Evolutionary conservation across 495 filamentous ascomycete genomes (phyloP), one percentile per base, ranked within the genome.

Genomic region (Trichoderma gamsii): DNA sequence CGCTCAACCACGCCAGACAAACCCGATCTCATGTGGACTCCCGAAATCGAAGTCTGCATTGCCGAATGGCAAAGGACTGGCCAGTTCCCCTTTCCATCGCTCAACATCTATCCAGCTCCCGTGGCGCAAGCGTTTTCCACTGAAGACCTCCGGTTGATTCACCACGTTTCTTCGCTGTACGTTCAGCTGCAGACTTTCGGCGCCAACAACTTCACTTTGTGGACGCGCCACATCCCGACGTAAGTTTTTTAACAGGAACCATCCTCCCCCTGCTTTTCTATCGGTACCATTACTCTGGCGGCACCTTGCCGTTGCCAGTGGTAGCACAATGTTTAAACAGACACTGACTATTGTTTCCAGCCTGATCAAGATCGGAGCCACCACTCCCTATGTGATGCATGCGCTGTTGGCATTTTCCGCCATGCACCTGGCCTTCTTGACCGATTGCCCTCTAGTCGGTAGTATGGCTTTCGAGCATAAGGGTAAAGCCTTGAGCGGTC

Each of bases 161-260:
- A 97, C 76, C 93, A 99, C 72, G 88, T 98, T 67, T 88, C 92
- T 64, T 89, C 88, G 11, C 90, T 97, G 67, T 92, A 91, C 66
- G 88, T 90, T 72, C 89, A 96, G 72, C 85, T 98, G 76, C 86
- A 88, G 72, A 84, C 85, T 46, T 88, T 88, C 16, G 89, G 89
- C 44, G 87, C 94, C 70, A 88, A 90, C 68, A 87, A 85, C 71
- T 92, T 93, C 74, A 93, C 92, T 46, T 82, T 95, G 44, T 99
- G 95, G 94, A 92, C 94, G 61, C 89, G 90, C 73, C 88, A 92
- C 74, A 91, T 98, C 74, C 93, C 95, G 52, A 89, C 87, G 95
- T 99, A 87, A 84, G 89, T 83, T 59, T 69, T 59, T 69, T 56
- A 43, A 51, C 2, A 29, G 27, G 18, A 51, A 67, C 7, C 65